phyloP scores from a whole-genome alignment of 1,284 basidiomycete species.

The Sanguinoderma infundibulare region DNA sequence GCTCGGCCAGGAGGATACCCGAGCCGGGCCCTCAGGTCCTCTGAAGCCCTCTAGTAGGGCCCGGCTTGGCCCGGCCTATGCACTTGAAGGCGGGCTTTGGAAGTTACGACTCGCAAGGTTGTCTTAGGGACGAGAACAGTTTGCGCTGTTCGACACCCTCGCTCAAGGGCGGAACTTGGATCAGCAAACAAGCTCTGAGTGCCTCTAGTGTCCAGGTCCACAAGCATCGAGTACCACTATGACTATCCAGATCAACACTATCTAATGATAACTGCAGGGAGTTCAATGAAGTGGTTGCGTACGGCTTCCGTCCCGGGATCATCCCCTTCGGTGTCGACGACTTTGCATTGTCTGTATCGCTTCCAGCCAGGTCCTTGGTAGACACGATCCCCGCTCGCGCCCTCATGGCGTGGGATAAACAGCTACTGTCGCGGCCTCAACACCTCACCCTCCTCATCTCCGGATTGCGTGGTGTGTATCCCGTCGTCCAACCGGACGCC shows the following conservation, averaged over 20 bases:
- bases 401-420: slow-evolving; percentile 65
- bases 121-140: too few relatives aligned
- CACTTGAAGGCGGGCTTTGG: too few relatives aligned
- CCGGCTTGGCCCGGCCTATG: too few relatives aligned
- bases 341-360: slow-evolving; percentile 56
- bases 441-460: slow-evolving; percentile 64
- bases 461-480: slow-evolving; percentile 55
- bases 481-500: slow-evolving; percentile 48
- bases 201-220: too few relatives aligned
- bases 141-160: too few relatives aligned
- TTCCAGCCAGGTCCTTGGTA: slow-evolving; percentile 53
- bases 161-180: too few relatives aligned
- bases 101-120: too few relatives aligned
- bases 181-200: too few relatives aligned
- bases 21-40: too few relatives aligned
- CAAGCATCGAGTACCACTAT: too few relatives aligned
- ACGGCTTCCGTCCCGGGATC: slow-evolving; percentile 57
- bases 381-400: slow-evolving; percentile 55
- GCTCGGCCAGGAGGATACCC: too few relatives aligned
- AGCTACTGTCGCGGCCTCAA: slow-evolving; percentile 53
- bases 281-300: slow-evolving; percentile 57
- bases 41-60: too few relatives aligned
- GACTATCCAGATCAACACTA: background rate
- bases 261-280: slow-evolving; percentile 41
- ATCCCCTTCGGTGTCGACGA: slow-evolving; percentile 50